These are phyloP conservation scores for Aspergillus ruber DNA, from an alignment of 2,329 filamentous ascomycete genomes.

Conservation along the genomic window DNA sequence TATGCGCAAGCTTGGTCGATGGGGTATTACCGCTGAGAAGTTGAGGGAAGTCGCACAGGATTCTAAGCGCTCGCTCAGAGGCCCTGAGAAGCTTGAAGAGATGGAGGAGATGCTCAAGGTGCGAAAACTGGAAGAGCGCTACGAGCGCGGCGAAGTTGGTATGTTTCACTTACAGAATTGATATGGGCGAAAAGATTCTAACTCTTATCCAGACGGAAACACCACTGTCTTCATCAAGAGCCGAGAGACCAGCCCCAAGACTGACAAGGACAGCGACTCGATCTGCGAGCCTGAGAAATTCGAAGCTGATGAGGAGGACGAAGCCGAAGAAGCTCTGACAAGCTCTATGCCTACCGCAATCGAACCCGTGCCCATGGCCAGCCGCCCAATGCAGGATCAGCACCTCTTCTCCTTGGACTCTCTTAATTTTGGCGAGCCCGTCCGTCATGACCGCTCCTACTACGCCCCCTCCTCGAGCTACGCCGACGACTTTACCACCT, in stretches of 20 bases:
- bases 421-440: constrained; percentile 20
- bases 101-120: constrained; percentile 38
- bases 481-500: constrained; percentile 19
- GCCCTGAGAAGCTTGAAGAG: constrained; percentile 29
- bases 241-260: constrained; percentile 27
- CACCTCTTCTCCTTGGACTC: constrained; percentile 25
- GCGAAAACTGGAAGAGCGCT: constrained; percentile 35
- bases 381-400: constrained; percentile 13
- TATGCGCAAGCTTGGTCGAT: constrained; percentile 30
- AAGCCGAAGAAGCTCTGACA: constrained; percentile 21
- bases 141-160: constrained; percentile 37
- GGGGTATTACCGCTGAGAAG: constrained; percentile 32
- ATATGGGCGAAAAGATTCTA: not conserved
- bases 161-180: constrained; percentile 6
- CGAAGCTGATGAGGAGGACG: constrained; percentile 17
- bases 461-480: constrained; percentile 20
- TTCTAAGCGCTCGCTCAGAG: constrained; percentile 32
- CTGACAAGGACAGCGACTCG: constrained; percentile 26
- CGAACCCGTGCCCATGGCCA: constrained; percentile 18
- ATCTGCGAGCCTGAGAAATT: constrained; percentile 16
- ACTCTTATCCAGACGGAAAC: constrained; percentile 18
- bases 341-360: constrained; percentile 19
- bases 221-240: constrained; percentile 34
- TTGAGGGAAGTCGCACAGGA: constrained; percentile 36
- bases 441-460: constrained; percentile 22